Evolutionary conservation across 306 rosid genomes (phyloP), one percentile per base, ranked within the genome.

Genomic region (Mimosa bimucronata): DNA sequence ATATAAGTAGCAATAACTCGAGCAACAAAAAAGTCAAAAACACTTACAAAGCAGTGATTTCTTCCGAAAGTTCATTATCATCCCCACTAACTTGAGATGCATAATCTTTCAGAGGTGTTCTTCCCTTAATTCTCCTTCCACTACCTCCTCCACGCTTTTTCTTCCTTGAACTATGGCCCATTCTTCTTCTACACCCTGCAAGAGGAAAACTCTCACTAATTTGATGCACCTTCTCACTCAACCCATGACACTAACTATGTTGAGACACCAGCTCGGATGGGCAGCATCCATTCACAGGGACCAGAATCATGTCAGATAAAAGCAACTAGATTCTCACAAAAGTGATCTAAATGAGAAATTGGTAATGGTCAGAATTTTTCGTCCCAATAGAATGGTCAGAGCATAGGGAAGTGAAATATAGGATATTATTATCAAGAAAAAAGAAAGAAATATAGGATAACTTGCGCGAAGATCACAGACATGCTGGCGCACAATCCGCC

Each of bases 31-130:
- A 34, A 6, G 38, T 34, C 38, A 34, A 79, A 77, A 61, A 28
- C 65, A 42, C 91, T 84, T 89, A 94, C 97, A 94, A 55, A 78
- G 97, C 98, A 25, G 98, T 94, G 64, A 94, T 88, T 83, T 94
- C 98, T 75, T 94, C 97, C 34, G 97, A 81, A n/a, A 94, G 94
- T 8, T 94, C 93, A 72, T 76, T 77, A 46, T 91, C 93, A 44
- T 84, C 89, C 45, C 14, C 29, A 26, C 66, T 75, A 31, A 23
- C 83, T 60, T 69, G 83, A 75, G 91, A 87, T 15, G 71, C 77
- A 31, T 87, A 85, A 58, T 94, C 98, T 64, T 91, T 94, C 82
- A 76, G 80, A 57, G 88, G 88, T 31, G 92, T 69, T 86, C 94
- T 89, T 66, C 94, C 89, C 79, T 91, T 94, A 80, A 69, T 87